Evolutionary conservation across 169 alveolate species (phyloP).

Genomic region (Cyclospora cayetanensis): DNA sequence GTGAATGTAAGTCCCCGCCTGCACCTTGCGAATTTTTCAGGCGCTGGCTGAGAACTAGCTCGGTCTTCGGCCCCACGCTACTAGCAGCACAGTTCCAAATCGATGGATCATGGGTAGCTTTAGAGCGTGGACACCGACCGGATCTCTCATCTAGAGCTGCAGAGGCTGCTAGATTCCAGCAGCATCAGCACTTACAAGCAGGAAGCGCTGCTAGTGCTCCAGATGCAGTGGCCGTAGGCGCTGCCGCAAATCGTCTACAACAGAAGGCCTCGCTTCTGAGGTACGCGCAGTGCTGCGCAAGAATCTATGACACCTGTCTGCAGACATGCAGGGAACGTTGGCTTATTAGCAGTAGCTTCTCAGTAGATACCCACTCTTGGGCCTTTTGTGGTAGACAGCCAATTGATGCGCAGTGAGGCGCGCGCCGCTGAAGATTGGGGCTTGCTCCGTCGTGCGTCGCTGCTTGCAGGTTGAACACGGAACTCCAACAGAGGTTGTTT

Average conservation of each 20-base stretch:
- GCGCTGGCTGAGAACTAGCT: constrained; percentile 62
- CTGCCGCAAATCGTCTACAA: constrained; percentile 5
- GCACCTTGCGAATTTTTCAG: too few species aligned
- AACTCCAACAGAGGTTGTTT: constrained; percentile 66
- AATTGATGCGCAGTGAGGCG: too few species aligned
- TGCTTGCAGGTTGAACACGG: constrained; percentile 54
- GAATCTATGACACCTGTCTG: too few species aligned
- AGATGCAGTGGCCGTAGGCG: constrained; percentile 29
- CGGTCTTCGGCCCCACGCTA: constrained; percentile 39
- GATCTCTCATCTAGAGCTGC: not conserved
- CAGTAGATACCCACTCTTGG: too few species aligned
- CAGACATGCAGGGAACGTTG: too few species aligned
- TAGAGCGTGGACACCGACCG: constrained; percentile 19
- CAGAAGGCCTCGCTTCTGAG: constrained; percentile 47
- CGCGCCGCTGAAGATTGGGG: too few species aligned
- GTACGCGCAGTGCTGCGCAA: not conserved
- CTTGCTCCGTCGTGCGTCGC: not conserved
- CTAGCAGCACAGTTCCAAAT: constrained; percentile 30
- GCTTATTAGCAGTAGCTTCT: too few species aligned
- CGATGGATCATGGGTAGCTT: constrained; percentile 41
- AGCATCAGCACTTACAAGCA: constrained; percentile 5
- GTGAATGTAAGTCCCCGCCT: too few species aligned
- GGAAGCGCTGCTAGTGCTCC: constrained; percentile 1
- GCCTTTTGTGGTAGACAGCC: too few species aligned
- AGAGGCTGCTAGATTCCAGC: constrained; percentile 28